Evolutionary conservation across 2,329 filamentous ascomycete species (phyloP), one percentile per base, ranked within the genome.

Genomic region (Rachicladosporium sp.): DNA sequence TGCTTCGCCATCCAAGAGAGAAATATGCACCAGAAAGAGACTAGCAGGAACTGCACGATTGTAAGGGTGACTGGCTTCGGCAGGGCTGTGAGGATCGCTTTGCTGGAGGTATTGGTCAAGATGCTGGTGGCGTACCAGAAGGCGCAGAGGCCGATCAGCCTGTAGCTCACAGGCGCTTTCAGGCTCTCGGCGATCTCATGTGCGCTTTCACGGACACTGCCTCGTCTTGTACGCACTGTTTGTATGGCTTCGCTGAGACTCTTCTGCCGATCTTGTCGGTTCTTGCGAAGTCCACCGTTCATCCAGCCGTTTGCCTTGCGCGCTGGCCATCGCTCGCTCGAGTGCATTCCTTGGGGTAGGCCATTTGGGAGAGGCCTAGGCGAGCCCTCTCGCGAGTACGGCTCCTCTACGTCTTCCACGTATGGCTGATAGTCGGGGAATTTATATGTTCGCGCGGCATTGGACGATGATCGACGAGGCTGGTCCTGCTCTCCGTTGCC

Each of bases 101-200:
- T 98, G 38, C 91, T 95, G 15, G 91, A 96, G 2, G 91, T 95
- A 60, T 96, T 98, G 46, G 91, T 95, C 51, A 96, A 69, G 46
- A 93, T 91, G 33, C 89, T 96, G 15, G 88, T 93, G 59, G 83
- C 74, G 68, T 96, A 98, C 91, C 91, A 96, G 56, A 89, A 65
- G 42, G 88, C 66, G 63, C 89, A 96, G 36, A 95, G 78, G 37
- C 74, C 89, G 61, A 94, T 77, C 47, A 96, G 76, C 62, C 72
- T 87, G 45, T 84, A 80, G 10, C 89, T 96, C 27, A 98, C 73
- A 4, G 91, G 91, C 31, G 88, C 89, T 56, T 81, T 84, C 44
- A 98, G 72, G 38, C 88, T 87, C 60, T 91, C 85, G 33, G 87
- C 88, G 53, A 98, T 77, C 62, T 96, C 89, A 44, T 93, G 85